Conservation (phyloP, 177 flowering plant species). For the Vitis hybrid region DNA sequence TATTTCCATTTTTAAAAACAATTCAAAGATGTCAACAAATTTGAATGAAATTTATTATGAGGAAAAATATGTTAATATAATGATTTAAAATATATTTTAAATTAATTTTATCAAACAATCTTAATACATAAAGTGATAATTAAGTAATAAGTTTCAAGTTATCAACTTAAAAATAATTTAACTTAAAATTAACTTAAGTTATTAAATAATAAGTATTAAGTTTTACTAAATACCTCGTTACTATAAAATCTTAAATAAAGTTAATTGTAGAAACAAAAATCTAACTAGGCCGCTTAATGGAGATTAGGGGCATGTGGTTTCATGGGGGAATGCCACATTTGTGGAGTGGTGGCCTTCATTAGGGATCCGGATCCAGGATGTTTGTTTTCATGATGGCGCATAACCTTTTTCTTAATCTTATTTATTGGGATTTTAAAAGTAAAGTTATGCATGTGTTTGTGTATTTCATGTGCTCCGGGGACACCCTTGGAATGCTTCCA, state of each 20-base stretch:
- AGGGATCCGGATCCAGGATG: constrained; percentile 11
- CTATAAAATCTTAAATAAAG: not conserved
- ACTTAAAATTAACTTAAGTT: too few species aligned
- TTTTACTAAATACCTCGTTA: too few species aligned
- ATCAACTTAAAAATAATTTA: too few species aligned
- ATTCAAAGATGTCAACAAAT: too few species aligned
- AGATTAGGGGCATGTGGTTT: not conserved
- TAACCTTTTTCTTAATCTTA: not conserved
- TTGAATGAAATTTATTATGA: too few species aligned
- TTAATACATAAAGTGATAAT: too few species aligned
- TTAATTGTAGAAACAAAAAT: not conserved
- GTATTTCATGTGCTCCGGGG: not conserved
- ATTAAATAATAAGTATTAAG: too few species aligned
- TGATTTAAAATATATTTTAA: too few species aligned
- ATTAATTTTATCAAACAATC: too few species aligned
- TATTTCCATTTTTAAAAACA: too few species aligned
- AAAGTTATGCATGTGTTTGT: not conserved
- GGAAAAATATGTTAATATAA: too few species aligned
- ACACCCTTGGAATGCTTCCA: constrained; percentile 16
- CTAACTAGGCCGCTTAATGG: not conserved
- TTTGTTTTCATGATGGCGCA: constrained; percentile 1
- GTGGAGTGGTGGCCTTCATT: not conserved
- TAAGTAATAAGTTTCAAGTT: too few species aligned
- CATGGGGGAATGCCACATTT: constrained; percentile 6
- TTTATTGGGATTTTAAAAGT: constrained; percentile 15